These are phyloP conservation scores for Ophiostoma montium DNA, from an alignment of 2,329 filamentous ascomycete species.

Conservation along the genomic window DNA sequence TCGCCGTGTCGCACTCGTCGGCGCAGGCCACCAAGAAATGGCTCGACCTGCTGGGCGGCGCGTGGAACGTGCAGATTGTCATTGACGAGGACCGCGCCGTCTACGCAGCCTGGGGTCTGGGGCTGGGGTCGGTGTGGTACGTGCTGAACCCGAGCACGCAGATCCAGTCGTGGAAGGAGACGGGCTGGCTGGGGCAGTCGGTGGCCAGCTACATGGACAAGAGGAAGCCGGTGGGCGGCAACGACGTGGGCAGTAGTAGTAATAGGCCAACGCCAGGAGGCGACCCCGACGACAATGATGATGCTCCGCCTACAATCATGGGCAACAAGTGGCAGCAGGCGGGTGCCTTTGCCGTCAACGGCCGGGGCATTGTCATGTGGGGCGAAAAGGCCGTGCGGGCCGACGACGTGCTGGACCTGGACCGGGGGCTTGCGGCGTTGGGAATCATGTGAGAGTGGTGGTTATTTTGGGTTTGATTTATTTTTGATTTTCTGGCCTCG, in stretches of 20 bases:
- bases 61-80: constrained; percentile 40
- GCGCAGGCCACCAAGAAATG: constrained; percentile 40
- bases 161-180: constrained; percentile 37
- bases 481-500: not conserved
- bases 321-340: constrained; percentile 44
- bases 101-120: constrained; percentile 46
- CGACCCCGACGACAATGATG: constrained; percentile 13
- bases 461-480: not conserved
- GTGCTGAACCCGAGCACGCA: constrained; percentile 40
- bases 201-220: constrained; percentile 32
- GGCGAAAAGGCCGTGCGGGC: constrained; percentile 32
- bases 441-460: constrained; percentile 12
- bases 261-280: not conserved
- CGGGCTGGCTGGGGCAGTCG: constrained; percentile 37
- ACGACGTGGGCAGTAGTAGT: too few species aligned
- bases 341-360: constrained; percentile 37
- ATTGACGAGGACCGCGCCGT: constrained; percentile 41
- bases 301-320: constrained; percentile 30
- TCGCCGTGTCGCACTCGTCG: constrained; percentile 47
- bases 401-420: constrained; percentile 40
- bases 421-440: constrained; percentile 26
- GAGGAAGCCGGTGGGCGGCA: constrained; percentile 18
- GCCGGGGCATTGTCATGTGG: constrained; percentile 34
- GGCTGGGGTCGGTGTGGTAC: constrained; percentile 34
- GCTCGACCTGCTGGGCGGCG: constrained; percentile 42